Base-by-base conservation (phyloP, 2,329 filamentous ascomycete genomes). In the Colletotrichum cuscutae region DNA sequence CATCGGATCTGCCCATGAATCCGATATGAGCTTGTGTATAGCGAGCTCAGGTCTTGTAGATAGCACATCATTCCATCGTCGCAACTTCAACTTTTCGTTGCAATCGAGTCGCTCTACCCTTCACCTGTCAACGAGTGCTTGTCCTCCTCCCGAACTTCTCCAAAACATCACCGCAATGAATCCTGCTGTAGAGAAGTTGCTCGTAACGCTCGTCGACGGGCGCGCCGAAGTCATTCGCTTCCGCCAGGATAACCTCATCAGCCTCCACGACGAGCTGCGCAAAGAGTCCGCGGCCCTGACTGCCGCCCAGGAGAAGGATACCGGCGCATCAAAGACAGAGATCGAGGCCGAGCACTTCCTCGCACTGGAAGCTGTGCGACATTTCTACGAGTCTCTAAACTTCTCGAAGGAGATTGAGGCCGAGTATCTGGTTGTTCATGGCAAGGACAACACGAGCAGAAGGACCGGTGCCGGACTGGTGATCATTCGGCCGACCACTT, bases 161-260 rank as follows among this genome's bases (percentile, higher is more conserved):
- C 4, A 49, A 12, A 8, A 22, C 12, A 49, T 32, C 3, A 13
- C 32, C 56, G n/a, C 26, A 13, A 72, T 72, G 71, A 32, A 72
- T 24, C 24, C 56, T 49, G 46, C 71, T 22, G 37, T 72, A 15
- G 71, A 72, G 49, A 76, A 67, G 32, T 76, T 86, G 13, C 79
- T 81, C 62, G 81, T 82, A 5, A 83, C 85, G 9, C 82, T 84
- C 12, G 82, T 84, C 11, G 84, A 87, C 62, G 83, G 83, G 30
- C 82, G 85, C 61, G 81, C 82, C 12, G 79, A 83, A 59, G 88
- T 85, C 72, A 75, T 84, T n/a, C 82, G 82, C 70, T 86, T 86
- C 71, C 81, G 84, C 12, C 85, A 86, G 75, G 81, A 82, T 42
- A 83, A 88, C 75, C 80, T 88, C 9, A 81, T 86, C 68, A 76